Conservation (phyloP, 176 grass and related monocot species). For the Hyparrhenia diplandra region DNA sequence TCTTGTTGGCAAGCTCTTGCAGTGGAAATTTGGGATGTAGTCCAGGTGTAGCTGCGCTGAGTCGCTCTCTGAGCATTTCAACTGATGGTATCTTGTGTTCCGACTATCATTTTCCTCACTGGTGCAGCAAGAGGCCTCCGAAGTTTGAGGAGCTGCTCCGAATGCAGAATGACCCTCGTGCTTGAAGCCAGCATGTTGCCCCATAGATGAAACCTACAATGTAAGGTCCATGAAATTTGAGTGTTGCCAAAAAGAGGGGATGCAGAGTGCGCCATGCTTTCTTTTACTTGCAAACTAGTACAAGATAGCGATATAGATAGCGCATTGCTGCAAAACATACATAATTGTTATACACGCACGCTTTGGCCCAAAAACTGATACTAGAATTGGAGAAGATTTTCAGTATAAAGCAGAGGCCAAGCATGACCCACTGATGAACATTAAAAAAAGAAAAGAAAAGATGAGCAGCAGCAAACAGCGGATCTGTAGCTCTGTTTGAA, state of each 20-base stretch:
- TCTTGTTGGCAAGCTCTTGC: constrained; percentile 70
- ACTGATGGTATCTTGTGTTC: constrained; percentile 38
- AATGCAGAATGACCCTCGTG: neutral
- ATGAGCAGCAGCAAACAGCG: neutral
- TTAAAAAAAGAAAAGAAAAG: neutral
- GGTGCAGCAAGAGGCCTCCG: constrained; percentile 9
- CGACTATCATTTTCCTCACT: constrained; percentile 1
- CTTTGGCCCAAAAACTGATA: neutral
- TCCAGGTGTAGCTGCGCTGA: constrained; percentile 23
- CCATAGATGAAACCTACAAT: constrained; percentile 52
- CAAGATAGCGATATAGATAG: neutral
- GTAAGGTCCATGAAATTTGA: neutral
- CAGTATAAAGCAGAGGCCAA: neutral
- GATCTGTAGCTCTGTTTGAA: constrained; percentile 17
- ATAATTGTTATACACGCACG: neutral
- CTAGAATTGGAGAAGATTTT: neutral
- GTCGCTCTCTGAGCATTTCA: constrained; percentile 50
- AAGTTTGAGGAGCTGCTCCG: neutral
- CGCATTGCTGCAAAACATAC: neutral
- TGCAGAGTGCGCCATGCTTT: neutral
- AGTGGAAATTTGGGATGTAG: constrained; percentile 64
- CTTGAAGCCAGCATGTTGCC: constrained; percentile 42
- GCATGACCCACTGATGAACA: neutral
- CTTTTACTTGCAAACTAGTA: neutral
- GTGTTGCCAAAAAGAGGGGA: neutral